Base-by-base conservation (phyloP, 2,329 filamentous ascomycete species). In the Colletotrichum euphorbiae region DNA sequence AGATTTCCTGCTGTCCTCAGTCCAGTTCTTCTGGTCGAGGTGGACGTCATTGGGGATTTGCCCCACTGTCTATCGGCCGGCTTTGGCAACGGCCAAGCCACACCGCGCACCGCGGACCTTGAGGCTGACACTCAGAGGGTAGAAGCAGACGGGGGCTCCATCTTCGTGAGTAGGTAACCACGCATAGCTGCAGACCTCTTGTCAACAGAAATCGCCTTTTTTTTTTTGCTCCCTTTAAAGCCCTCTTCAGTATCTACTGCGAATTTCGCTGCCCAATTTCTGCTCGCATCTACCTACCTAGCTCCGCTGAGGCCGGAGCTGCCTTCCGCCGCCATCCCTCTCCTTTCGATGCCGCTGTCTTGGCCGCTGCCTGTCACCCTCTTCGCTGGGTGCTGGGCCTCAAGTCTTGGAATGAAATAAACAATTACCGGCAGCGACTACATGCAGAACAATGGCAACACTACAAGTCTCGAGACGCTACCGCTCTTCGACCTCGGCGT, bases 401-500 rank as follows among this genome's bases (percentile, higher is more conserved):
- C 64, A 68, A 59, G 33, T 33, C 52, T 46, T 68, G 56, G 68
- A 69, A 70, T 66, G 69, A 72, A 46, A 69, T 38, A 42, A 28
- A 52, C 6, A 28, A 8, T 6, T 28, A 38, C 51, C 36, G 46
- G 31, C 36, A 59, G 56, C 43, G 28, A 59, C 6, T 24, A 59
- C 3, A 28, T 19, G 40, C 15, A 59, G 12, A 51, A 84, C 75
- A 75, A 88, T 88, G 83, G 82, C 85, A 69, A 77, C 81, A 67
- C 82, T 82, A 70, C 80, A 84, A 64, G 66, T 69, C 46, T 67
- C 67, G 51, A 82, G 87, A 76, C 85, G 89, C 69, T 89, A 89
- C 75, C 87, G 89, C 72, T 89, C 89, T 69, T 90, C 88, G 67
- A 91, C 89, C 46, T 87, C 87, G 68, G 82, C 87, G 69, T 90